A percentile compares a stretch with the other conserved stretches of the same genome.
Evolutionary conservation across 1,284 basidiomycete genomes (phyloP).

Genomic region (Trichosporon asahii): DNA sequence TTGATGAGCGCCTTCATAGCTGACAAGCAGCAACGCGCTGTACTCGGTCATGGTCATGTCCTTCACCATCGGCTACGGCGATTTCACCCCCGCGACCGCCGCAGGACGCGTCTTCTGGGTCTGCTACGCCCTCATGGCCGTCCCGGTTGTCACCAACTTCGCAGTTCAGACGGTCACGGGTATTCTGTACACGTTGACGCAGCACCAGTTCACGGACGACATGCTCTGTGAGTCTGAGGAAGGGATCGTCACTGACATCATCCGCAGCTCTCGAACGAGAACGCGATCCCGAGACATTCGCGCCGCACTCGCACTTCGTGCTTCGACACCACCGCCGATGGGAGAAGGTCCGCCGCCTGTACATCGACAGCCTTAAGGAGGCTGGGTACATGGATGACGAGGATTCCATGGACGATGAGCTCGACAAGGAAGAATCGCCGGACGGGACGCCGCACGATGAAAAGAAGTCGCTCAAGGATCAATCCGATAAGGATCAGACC

Average conservation of each 20-base stretch:
- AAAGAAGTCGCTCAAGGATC: not conserved
- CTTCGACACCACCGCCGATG: constrained; percentile 36
- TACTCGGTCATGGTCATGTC: constrained; percentile 45
- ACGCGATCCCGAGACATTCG: constrained; percentile 38
- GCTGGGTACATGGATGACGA: constrained; percentile 1
- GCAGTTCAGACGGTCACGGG: constrained; percentile 53
- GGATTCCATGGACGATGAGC: constrained; percentile 10
- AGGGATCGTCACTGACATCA: not conserved
- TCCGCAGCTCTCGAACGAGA: constrained; percentile 18
- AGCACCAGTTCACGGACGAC: constrained; percentile 19
- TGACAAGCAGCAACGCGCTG: constrained; percentile 28
- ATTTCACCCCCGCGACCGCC: constrained; percentile 39
- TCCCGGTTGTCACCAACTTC: constrained; percentile 54
- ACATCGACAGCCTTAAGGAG: constrained; percentile 12
- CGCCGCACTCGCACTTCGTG: constrained; percentile 46
- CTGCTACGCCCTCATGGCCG: constrained; percentile 52
- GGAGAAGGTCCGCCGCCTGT: constrained; percentile 26
- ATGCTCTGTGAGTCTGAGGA: not conserved
- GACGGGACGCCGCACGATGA: not conserved
- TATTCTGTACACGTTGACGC: constrained; percentile 36
- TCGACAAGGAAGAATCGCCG: not conserved
- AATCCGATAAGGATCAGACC: not conserved
- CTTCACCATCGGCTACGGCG: constrained; percentile 50
- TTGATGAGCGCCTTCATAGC: constrained; percentile 2
- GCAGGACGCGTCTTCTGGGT: constrained; percentile 50